Conservation (phyloP, 1,284 basidiomycete species). For the Ustilago trichophora region DNA sequence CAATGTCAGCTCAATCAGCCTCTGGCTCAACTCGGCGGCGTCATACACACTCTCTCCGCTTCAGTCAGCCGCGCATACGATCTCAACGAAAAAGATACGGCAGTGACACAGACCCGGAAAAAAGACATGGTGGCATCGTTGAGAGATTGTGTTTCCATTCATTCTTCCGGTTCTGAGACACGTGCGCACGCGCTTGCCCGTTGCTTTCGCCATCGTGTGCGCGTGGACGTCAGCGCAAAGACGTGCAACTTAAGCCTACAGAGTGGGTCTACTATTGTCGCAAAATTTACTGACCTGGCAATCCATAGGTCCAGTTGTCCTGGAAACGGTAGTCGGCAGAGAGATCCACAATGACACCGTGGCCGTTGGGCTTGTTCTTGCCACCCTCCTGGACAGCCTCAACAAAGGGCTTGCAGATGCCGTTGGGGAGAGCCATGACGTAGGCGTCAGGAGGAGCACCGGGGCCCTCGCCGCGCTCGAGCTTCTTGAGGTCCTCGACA, state of each 20-base stretch:
- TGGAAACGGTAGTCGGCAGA: constrained; percentile 96
- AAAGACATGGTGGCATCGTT: constrained; percentile 1
- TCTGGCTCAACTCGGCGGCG: neutral
- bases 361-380: constrained; percentile 75
- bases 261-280: too few relatives aligned
- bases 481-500: constrained; percentile 62
- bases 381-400: constrained; percentile 84
- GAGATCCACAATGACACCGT: constrained; percentile 78
- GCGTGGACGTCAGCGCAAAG: too few relatives aligned
- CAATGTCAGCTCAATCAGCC: constrained; percentile 1
- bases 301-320: constrained; percentile 92
- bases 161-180: constrained; percentile 17
- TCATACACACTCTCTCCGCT: too few relatives aligned
- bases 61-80: too few relatives aligned
- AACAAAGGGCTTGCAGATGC: constrained; percentile 95
- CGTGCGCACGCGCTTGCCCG: neutral
- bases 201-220: neutral
- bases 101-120: neutral
- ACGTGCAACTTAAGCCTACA: too few relatives aligned
- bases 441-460: constrained; percentile 65
- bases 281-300: constrained; percentile 83
- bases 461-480: constrained; percentile 60
- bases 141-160: constrained; percentile 6
- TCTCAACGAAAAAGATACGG: constrained; percentile 3
- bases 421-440: constrained; percentile 95